Conservation (phyloP, 116 monocot genomes). For the Zostera marina region DNA sequence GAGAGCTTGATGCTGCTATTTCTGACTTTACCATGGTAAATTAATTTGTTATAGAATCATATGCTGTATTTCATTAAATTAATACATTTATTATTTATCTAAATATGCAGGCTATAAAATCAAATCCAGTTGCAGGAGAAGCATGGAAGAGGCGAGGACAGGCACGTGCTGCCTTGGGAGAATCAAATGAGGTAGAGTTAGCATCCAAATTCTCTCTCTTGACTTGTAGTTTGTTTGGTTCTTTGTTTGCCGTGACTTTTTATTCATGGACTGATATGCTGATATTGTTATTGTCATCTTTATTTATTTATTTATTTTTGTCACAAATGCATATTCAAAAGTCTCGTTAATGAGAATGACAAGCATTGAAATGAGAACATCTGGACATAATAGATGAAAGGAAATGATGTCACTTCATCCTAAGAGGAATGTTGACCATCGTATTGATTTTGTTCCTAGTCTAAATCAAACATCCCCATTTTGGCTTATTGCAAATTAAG, state of each 20-base stretch:
- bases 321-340: no score
- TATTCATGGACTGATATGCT: no score
- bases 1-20: constrained; percentile 82
- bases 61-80: not conserved
- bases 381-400: no score
- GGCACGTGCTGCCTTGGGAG: constrained; percentile 83
- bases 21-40: constrained; percentile 80
- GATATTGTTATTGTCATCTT: no score
- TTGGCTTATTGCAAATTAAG: no score
- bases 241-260: not conserved
- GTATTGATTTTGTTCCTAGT: no score
- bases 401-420: no score
- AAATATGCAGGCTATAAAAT: constrained; percentile 49
- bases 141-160: constrained; percentile 95
- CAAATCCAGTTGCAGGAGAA: constrained; percentile 63
- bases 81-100: not conserved
- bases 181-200: constrained; percentile 16
- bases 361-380: no score
- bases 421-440: no score
- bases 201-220: not conserved
- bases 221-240: not conserved
- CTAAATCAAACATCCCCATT: no score
- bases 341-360: no score
- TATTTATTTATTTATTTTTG: no score
- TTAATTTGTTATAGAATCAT: not conserved